Evolutionary conservation across 2,329 filamentous ascomycete genomes (phyloP).

Genomic region (Phaeoacremonium minimum): DNA sequence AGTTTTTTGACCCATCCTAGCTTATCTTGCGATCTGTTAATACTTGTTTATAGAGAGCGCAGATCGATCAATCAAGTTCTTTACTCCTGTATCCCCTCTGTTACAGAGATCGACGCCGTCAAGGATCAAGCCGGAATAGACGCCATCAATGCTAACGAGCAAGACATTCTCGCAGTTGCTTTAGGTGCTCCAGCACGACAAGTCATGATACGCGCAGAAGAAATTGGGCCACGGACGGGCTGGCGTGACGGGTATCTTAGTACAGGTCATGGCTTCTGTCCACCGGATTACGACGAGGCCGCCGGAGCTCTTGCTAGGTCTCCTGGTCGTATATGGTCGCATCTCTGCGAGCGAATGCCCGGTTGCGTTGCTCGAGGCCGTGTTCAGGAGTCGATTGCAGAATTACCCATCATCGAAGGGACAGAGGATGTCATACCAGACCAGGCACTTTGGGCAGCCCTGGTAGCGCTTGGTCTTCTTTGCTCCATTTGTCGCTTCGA

Average conservation of each 20-base stretch:
- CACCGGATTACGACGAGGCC: constrained; percentile 42
- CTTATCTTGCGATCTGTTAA: no score
- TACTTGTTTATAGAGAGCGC: no score
- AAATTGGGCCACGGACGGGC: constrained; percentile 45
- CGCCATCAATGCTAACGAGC: constrained; percentile 38
- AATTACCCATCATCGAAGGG: constrained; percentile 42
- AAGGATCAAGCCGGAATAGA: no score
- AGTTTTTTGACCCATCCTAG: no score
- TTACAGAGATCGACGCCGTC: no score
- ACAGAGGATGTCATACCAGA: constrained; percentile 46
- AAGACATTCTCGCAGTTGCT: constrained; percentile 45
- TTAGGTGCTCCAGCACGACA: constrained; percentile 50
- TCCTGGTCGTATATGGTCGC: constrained; percentile 50
- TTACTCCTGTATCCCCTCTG: no score
- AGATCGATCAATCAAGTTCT: constrained; percentile 44
- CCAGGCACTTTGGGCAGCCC: constrained; percentile 46
- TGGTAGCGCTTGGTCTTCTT: constrained; percentile 47
- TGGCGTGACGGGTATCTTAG: constrained; percentile 51
- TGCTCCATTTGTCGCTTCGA: constrained; percentile 51
- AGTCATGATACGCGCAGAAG: constrained; percentile 47
- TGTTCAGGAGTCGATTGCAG: constrained; percentile 43
- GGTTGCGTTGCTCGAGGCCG: constrained; percentile 44
- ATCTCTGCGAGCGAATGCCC: constrained; percentile 49
- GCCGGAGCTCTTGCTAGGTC: constrained; percentile 41
- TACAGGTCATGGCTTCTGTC: constrained; percentile 46